Evolutionary conservation across 164 flowering plant species (phyloP).

Genomic region (Piper betle): DNA sequence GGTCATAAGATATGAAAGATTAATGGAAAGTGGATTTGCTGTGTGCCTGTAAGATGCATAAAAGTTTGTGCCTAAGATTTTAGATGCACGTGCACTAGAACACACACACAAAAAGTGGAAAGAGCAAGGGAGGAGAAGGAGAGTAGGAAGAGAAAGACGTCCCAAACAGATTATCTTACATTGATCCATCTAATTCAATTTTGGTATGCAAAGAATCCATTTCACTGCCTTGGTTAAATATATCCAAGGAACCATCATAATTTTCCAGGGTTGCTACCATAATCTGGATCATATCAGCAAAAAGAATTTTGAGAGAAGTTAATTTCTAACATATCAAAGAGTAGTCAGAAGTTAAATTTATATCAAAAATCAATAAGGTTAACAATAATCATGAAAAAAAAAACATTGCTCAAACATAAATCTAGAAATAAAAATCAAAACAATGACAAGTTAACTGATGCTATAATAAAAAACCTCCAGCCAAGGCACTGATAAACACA

Average conservation of each 20-base stretch:
- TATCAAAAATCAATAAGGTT: neutral
- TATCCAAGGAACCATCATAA: conserved; percentile 27
- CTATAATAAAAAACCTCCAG: neutral
- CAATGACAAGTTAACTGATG: neutral
- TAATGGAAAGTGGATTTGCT: neutral
- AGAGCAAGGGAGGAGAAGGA: neutral
- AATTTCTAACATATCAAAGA: neutral
- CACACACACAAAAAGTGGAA: neutral
- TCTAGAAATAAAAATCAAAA: neutral
- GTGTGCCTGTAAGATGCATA: too few relatives aligned
- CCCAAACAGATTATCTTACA: conserved; percentile 22
- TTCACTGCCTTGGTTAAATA: conserved; percentile 12
- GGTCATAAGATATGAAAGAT: neutral
- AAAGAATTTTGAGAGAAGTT: neutral
- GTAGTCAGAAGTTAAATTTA: too few relatives aligned
- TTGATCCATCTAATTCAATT: conserved; percentile 20
- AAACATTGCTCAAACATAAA: neutral
- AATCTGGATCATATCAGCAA: conserved; percentile 33
- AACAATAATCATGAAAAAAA: neutral
- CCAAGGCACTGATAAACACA: too few relatives aligned
- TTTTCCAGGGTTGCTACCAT: conserved; percentile 68
- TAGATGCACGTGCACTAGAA: too few relatives aligned
- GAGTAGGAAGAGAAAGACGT: neutral
- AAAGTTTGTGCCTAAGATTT: too few relatives aligned
- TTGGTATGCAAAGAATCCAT: conserved; percentile 12